These are phyloP conservation scores for Rhododendron ovatum DNA, from an alignment of 148 eudicot genomes.

Conservation along the genomic window DNA sequence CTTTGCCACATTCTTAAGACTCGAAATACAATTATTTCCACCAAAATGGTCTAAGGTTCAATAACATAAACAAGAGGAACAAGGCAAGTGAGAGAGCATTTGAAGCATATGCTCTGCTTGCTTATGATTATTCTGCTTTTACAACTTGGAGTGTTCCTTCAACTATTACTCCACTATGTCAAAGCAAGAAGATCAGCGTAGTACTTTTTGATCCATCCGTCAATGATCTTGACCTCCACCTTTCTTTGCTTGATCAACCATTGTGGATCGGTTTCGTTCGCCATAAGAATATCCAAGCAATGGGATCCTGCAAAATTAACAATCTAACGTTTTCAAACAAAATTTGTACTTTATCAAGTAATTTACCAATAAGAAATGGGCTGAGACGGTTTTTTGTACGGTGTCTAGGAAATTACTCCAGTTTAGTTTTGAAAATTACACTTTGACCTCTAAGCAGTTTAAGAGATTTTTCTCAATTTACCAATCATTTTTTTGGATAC, in stretches of 20 bases:
- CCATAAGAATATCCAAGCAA: conserved; percentile 34
- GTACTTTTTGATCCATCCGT: conserved; percentile 37
- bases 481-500: background rate
- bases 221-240: conserved; percentile 30
- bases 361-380: background rate
- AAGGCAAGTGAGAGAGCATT: background rate
- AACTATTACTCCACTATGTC: background rate
- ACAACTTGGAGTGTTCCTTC: background rate
- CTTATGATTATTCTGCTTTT: background rate
- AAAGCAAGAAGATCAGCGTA: conserved; percentile 17
- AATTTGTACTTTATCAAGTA: background rate
- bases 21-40: background rate
- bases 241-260: conserved; percentile 40
- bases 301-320: conserved; percentile 41
- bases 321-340: background rate
- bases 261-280: conserved; percentile 32
- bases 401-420: background rate
- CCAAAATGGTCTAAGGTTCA: background rate
- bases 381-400: background rate
- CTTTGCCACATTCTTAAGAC: background rate
- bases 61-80: background rate
- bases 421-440: background rate
- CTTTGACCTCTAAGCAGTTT: background rate
- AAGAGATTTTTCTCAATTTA: background rate
- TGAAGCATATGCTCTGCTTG: background rate